Evolutionary conservation across 2,329 filamentous ascomycete genomes (phyloP), one percentile per base, ranked within the genome.

Genomic region (Cladophialophora psammophila): DNA sequence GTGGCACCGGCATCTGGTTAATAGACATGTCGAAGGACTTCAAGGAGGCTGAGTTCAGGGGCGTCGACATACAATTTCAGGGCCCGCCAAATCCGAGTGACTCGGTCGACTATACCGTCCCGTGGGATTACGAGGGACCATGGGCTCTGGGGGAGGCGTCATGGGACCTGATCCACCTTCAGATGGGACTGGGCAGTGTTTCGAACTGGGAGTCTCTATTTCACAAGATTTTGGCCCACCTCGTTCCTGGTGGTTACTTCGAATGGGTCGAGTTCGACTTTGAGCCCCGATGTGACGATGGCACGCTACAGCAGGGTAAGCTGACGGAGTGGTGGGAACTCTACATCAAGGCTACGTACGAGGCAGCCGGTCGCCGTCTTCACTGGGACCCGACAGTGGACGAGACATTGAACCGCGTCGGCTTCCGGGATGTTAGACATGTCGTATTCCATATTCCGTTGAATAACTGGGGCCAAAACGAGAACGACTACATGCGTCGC

Each of bases 251-350:
- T 1, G 94, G 94, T 62, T 86, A 85, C 75, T 85, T 97, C 63
- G 94, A 98, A 78, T 93, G 96, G 72, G 87, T 96, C 56, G 94
- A 98, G 77, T 90, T 98, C 63, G 93, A 98, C 78, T 91, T 91
- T 78, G 83, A 86, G 56, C 92, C 93, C 18, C 87, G 87, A 60
- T 91, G 88, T 74, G 90, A 93, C 69, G 88, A 91, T 72, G 84
- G 85, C 40, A 87, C 87, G 0, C 79, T 91, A 13, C 71, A 79
- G 3, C 80, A 87, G 42, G 67, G 65, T 2, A 68, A 74, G 75
- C 40, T 72, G 36, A 64, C 55, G 1, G 63, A 87, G 72, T 97
- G 93, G 93, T 90, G 71, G 71, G 55, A 90, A 69, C 80, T 86
- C 32, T 86, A 87, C 65, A 81, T 96, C 64, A 83, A 87, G 56